These are phyloP conservation scores for Candida boidinii DNA, from an alignment of 805 yeast species.

Conservation along the genomic window DNA sequence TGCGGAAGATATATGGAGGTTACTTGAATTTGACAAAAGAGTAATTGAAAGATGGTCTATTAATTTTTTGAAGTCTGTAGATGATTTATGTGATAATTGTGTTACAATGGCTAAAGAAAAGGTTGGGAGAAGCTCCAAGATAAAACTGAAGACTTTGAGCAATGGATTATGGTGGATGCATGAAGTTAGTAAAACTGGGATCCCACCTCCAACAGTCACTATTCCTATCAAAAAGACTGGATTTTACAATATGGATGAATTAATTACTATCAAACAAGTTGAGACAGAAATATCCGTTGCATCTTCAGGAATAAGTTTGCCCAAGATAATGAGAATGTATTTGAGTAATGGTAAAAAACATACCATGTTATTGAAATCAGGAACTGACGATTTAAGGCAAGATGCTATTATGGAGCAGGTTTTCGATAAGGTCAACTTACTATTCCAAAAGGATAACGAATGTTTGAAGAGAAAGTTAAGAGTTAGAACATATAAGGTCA, in stretches of 20 bases:
- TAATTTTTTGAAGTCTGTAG: slow-evolving; percentile 33
- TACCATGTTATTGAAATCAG: slow-evolving; percentile 67
- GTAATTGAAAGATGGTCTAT: slow-evolving; percentile 6
- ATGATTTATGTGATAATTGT: slow-evolving; percentile 40
- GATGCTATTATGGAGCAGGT: slow-evolving; percentile 98
- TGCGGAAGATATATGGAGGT: slow-evolving; percentile 40
- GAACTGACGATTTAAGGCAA: slow-evolving; percentile 87
- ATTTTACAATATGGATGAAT: slow-evolving; percentile 25
- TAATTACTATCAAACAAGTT: slow-evolving; percentile 31
- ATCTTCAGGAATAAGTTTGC: slow-evolving; percentile 75
- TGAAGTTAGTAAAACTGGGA: slow-evolving; percentile 28
- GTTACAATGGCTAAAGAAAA: slow-evolving; percentile 43
- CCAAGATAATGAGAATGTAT: slow-evolving; percentile 59
- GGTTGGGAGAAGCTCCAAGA: slow-evolving; percentile 22
- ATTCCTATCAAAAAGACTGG: slow-evolving; percentile 34
- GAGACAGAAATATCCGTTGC: slow-evolving; percentile 51
- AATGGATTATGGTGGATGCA: slow-evolving; percentile 53
- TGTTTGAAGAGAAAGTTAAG: slow-evolving; percentile 49
- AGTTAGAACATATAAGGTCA: slow-evolving; percentile 79
- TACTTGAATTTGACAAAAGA: slow-evolving; percentile 16
- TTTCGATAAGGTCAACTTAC: slow-evolving; percentile 72
- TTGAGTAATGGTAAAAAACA: slow-evolving; percentile 52
- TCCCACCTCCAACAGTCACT: slow-evolving; percentile 64
- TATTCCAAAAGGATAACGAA: slow-evolving; percentile 47
- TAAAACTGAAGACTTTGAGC: slow-evolving; percentile 27